A percentile compares a stretch with the other conserved stretches of the same genome.
Conservation (phyloP, 2,329 filamentous ascomycete genomes). For the Epicoccum nigrum region DNA sequence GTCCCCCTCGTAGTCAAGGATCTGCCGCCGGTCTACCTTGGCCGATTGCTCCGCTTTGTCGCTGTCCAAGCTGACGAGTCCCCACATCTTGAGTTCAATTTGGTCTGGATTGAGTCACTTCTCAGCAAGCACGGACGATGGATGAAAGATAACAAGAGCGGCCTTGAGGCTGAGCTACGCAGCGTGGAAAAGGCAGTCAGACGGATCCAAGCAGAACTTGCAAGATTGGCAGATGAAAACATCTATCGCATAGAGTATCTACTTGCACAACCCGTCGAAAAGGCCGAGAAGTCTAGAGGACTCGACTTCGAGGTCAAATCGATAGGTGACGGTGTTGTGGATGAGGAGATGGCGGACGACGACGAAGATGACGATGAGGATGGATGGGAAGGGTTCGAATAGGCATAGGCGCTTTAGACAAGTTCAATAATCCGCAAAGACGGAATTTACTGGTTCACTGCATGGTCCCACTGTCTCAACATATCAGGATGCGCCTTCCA, state of each 20-base stretch:
- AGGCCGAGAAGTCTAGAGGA: conserved; percentile 29
- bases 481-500: not conserved
- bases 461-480: not conserved
- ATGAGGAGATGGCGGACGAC: conserved; percentile 44
- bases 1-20: conserved; percentile 79
- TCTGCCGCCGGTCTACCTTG: conserved; percentile 84
- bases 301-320: conserved; percentile 43
- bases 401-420: conserved; percentile 7
- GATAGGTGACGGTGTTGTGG: conserved; percentile 42
- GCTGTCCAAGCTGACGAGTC: conserved; percentile 86
- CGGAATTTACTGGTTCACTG: not conserved
- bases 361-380: conserved; percentile 47
- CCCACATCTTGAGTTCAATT: conserved; percentile 92
- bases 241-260: conserved; percentile 88
- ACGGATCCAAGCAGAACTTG: conserved; percentile 81
- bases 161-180: conserved; percentile 83
- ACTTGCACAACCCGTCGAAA: conserved; percentile 58
- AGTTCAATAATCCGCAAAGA: conserved; percentile 2
- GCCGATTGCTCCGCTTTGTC: conserved; percentile 83
- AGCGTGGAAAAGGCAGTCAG: conserved; percentile 80
- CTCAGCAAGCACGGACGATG: conserved; percentile 84
- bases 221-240: conserved; percentile 84
- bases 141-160: conserved; percentile 79
- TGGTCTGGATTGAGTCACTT: conserved; percentile 86
- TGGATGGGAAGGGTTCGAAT: conserved; percentile 62